These are phyloP conservation scores for Pestalotiopsis sp. DNA, from an alignment of 2,329 filamentous ascomycete species.

Conservation along the genomic window DNA sequence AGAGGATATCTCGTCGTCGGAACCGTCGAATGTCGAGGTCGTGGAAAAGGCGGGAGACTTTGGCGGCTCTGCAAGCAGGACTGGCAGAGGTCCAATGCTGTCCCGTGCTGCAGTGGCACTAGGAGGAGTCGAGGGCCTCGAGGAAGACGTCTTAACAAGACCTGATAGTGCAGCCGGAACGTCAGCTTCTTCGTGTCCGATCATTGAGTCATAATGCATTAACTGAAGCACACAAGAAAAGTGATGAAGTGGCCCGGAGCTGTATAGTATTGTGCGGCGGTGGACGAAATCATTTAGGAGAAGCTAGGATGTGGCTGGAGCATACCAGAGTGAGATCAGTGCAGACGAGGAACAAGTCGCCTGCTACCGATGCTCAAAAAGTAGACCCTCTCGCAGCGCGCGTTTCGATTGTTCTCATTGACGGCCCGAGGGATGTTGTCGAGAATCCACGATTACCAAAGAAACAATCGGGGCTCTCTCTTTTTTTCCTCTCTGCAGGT, in stretches of 20 bases:
- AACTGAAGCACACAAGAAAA: not conserved
- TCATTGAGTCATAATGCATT: not conserved
- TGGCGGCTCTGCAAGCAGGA: constrained; percentile 39
- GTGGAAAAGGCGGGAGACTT: constrained; percentile 63
- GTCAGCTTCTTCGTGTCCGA: constrained; percentile 4
- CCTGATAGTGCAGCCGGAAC: constrained; percentile 27
- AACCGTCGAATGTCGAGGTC: constrained; percentile 61
- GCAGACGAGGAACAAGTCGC: constrained; percentile 62
- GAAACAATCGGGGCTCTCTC: constrained; percentile 17
- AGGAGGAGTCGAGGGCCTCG: constrained; percentile 56
- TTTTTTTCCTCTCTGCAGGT: not conserved
- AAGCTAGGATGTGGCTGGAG: constrained; percentile 18
- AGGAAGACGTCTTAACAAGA: constrained; percentile 58
- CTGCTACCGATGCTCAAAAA: constrained; percentile 59
- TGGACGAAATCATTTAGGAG: not conserved
- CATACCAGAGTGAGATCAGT: constrained; percentile 62
- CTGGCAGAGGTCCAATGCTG: constrained; percentile 44
- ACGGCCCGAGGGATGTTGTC: constrained; percentile 12
- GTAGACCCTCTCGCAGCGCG: constrained; percentile 20
- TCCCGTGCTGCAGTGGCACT: constrained; percentile 63
- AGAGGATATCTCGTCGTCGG: constrained; percentile 51
- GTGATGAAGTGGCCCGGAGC: not conserved
- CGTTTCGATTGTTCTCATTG: constrained; percentile 12
- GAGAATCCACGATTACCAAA: constrained; percentile 17
- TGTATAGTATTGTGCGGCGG: not conserved